Evolutionary conservation across 257 asterid genomes (phyloP).

Genomic region (Solanum chmielewskii): DNA sequence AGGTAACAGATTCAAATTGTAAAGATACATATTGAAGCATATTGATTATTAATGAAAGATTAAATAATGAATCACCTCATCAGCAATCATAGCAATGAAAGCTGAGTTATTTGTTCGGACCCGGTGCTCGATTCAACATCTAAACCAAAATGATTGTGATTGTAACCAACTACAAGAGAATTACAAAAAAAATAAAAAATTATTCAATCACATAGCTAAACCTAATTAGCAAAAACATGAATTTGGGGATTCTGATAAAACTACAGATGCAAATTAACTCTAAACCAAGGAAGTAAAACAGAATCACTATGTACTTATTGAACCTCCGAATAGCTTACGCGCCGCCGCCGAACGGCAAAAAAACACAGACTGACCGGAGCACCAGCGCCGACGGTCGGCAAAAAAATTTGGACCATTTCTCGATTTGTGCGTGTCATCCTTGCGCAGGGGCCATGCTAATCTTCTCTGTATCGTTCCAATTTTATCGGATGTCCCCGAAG

Average conservation of each 20-base stretch:
- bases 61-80: not conserved
- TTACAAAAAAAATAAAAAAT: too few species aligned
- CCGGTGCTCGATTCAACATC: not conserved
- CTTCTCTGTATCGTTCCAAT: slow-evolving; percentile 19
- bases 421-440: slow-evolving; percentile 13
- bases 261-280: not conserved
- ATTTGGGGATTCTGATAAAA: not conserved
- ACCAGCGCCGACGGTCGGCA: not conserved
- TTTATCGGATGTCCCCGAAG: slow-evolving; percentile 14
- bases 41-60: not conserved
- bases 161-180: not conserved
- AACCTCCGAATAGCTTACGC: not conserved
- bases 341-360: not conserved
- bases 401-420: not conserved
- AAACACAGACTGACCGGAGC: not conserved
- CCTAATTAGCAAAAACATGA: not conserved
- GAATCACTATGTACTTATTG: not conserved
- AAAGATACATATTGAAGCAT: not conserved
- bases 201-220: not conserved
- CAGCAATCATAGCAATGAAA: not conserved
- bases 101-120: not conserved
- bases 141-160: not conserved
- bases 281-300: not conserved
- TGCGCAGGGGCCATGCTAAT: slow-evolving; percentile 15
- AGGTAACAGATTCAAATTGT: too few species aligned